Evolutionary conservation across 2,329 filamentous ascomycete species (phyloP).

Genomic region (Calonectria ilicicola): DNA sequence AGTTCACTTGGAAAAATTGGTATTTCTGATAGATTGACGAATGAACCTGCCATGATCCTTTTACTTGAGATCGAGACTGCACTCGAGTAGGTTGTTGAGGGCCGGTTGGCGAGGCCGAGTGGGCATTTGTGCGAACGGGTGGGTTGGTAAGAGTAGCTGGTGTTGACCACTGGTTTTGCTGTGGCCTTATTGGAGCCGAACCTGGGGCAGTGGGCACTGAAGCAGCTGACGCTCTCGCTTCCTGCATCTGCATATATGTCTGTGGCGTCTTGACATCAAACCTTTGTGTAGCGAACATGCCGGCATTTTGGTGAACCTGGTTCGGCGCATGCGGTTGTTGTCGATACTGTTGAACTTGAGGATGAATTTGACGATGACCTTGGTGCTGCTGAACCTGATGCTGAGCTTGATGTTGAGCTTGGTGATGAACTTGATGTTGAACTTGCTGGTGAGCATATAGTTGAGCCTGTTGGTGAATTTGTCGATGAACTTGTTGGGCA

Average conservation of each 20-base stretch:
- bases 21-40: conserved; percentile 65
- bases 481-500: background rate
- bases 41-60: conserved; percentile 49
- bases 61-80: conserved; percentile 39
- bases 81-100: conserved; percentile 22
- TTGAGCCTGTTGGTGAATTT: background rate
- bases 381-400: background rate
- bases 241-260: conserved; percentile 19
- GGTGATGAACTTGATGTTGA: background rate
- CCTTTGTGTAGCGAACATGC: conserved; percentile 34
- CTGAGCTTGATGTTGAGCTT: background rate
- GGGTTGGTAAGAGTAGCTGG: conserved; percentile 1
- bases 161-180: conserved; percentile 28
- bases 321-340: conserved; percentile 29
- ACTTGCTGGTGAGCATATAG: background rate
- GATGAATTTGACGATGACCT: background rate
- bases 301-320: conserved; percentile 22
- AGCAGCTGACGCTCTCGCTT: background rate
- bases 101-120: conserved; percentile 4
- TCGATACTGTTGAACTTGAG: conserved; percentile 7
- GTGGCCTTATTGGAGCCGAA: conserved; percentile 2
- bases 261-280: conserved; percentile 38
- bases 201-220: background rate
- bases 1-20: conserved; percentile 69
- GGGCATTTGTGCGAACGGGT: conserved; percentile 2